Evolutionary conservation across 192 early-diverging fungal genomes (phyloP), one percentile per base, ranked within the genome.

Genomic region (Umbelopsis vinacea): DNA sequence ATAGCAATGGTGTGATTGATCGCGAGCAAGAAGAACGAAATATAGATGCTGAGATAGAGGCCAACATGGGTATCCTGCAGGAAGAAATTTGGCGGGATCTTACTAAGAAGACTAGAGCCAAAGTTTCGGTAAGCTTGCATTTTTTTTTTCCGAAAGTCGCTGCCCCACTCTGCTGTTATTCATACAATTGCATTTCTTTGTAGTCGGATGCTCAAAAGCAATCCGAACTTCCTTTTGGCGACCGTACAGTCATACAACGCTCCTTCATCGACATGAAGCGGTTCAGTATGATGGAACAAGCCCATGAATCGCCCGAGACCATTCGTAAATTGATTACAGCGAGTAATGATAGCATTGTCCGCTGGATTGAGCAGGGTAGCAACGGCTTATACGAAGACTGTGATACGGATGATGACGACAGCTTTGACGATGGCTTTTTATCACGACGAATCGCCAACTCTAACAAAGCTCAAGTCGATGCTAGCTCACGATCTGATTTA

Each of bases 201-300:
- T 63, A 78, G 75, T 69, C 71, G 10, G 69, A 74, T 7, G 67
- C 75, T 12, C 80, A 84, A 52, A 78, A 76, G 37, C 84, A 89
- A 46, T 74, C 73, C 29, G 74, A 79, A 21, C 54, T 81, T 15
- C 84, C 79, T n/a, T 87, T 93, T 68, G 77, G 78, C 37, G 89
- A 92, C 6, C 82, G 85, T 17, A 67, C 78, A 5, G 85, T 84
- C n/a, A 35, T 88, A 6, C 70, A 70, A 35, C 81, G 91, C 63
- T 88, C 85, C 1, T 74, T 84, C 4, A 74, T 81, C n/a, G 87
- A 86, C 21, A 93, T 91, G 91, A 80, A 80, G 24, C 79, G 82
- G 26, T 89, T 85, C 14, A 50, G 70, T 15, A 71, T 78, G 37
- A 79, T 87, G n/a, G 81, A 87, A 38, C 75, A 74, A 12, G 71